These are phyloP conservation scores for Aspergillus sclerotialis DNA, from an alignment of 2,329 filamentous ascomycete species.

Conservation along the genomic window DNA sequence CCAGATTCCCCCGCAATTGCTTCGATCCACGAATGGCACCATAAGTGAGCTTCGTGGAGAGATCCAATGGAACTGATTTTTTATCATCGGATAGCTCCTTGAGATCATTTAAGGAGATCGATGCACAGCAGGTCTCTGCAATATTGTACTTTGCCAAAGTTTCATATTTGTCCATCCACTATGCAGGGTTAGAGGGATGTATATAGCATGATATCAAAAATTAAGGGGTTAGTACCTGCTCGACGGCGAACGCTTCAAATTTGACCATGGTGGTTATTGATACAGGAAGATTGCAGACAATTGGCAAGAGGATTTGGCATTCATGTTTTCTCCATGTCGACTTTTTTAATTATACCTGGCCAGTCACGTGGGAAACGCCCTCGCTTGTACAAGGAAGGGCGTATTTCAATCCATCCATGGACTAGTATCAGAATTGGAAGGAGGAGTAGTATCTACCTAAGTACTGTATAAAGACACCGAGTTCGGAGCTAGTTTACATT, in stretches of 20 bases:
- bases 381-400: too few species aligned
- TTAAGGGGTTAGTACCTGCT: slow-evolving; percentile 49
- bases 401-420: too few species aligned
- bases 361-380: too few species aligned
- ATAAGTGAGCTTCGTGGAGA: slow-evolving; percentile 60
- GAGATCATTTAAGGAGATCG: slow-evolving; percentile 49
- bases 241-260: slow-evolving; percentile 48
- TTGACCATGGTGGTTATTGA: slow-evolving; percentile 26
- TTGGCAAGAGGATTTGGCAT: not conserved
- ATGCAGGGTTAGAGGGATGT: slow-evolving; percentile 5
- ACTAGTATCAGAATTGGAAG: too few species aligned
- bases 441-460: too few species aligned
- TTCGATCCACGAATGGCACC: slow-evolving; percentile 64
- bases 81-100: slow-evolving; percentile 48
- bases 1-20: slow-evolving; percentile 57
- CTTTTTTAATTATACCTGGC: not conserved
- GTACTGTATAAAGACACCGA: too few species aligned
- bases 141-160: slow-evolving; percentile 49
- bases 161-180: slow-evolving; percentile 55
- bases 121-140: slow-evolving; percentile 52
- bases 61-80: slow-evolving; percentile 37
- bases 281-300: not conserved
- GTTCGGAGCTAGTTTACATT: too few species aligned
- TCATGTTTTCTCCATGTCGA: not conserved
- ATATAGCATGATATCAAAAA: slow-evolving; percentile 3